Conservation (phyloP, 768 basidiomycete genomes). For the Rossbeevera mucosa region DNA sequence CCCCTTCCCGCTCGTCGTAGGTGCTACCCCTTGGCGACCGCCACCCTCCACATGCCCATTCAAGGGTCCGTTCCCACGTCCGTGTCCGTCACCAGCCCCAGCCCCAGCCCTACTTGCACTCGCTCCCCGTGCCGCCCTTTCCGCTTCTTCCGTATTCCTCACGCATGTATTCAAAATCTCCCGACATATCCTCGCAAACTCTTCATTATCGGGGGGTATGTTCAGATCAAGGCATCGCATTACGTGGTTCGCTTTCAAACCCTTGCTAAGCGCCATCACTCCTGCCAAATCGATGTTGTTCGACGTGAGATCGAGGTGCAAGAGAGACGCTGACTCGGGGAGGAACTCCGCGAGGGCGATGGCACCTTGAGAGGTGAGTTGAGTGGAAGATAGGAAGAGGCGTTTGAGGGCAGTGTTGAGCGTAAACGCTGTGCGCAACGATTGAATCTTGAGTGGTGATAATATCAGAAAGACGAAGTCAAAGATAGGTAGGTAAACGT, state of each 20-base stretch:
- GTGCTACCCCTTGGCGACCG: slow-evolving; percentile 15
- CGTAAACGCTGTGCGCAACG: slow-evolving; percentile 88
- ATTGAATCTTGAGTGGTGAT: slow-evolving; percentile 64
- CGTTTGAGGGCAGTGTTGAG: slow-evolving; percentile 89
- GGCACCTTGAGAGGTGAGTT: slow-evolving; percentile 76
- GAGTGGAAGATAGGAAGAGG: slow-evolving; percentile 82
- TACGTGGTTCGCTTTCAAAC: slow-evolving; percentile 76
- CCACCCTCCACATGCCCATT: not conserved
- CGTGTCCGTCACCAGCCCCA: not conserved
- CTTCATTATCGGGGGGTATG: slow-evolving; percentile 81
- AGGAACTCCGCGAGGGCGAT: slow-evolving; percentile 96
- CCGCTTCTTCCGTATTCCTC: slow-evolving; percentile 81
- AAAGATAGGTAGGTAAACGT: slow-evolving; percentile 25
- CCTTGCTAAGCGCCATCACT: slow-evolving; percentile 86
- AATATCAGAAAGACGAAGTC: not conserved
- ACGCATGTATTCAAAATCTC: slow-evolving; percentile 89
- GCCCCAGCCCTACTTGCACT: not conserved
- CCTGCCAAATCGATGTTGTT: slow-evolving; percentile 85
- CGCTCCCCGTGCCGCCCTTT: slow-evolving; percentile 29
- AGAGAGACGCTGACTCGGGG: slow-evolving; percentile 78
- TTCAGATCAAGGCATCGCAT: slow-evolving; percentile 93
- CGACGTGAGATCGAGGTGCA: slow-evolving; percentile 87
- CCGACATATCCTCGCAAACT: slow-evolving; percentile 79
- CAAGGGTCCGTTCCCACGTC: not conserved
- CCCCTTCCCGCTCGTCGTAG: slow-evolving; percentile 45